A percentile compares a stretch with the other conserved stretches of the same genome.
Conservation (phyloP, 768 basidiomycete species). For the Botryobasidium botryosum region DNA sequence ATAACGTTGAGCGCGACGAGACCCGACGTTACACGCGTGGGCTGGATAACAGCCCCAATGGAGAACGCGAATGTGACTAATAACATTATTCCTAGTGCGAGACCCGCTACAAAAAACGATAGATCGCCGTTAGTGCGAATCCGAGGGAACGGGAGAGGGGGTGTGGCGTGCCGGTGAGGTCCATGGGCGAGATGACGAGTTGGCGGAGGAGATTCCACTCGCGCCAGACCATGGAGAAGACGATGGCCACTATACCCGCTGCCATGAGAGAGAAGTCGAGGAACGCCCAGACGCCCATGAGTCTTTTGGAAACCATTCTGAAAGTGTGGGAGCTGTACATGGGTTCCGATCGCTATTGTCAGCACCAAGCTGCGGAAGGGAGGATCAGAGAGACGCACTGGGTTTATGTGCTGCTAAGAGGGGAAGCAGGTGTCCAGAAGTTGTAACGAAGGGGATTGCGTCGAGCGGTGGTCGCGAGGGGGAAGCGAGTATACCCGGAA, state of each 20-base stretch:
- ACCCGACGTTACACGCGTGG: slow-evolving; percentile 47
- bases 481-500: background rate
- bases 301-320: slow-evolving; percentile 51
- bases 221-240: slow-evolving; percentile 57
- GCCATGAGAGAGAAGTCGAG: slow-evolving; percentile 52
- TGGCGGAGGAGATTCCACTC: slow-evolving; percentile 53
- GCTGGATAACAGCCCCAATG: slow-evolving; percentile 50
- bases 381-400: background rate
- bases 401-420: background rate
- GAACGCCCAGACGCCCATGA: slow-evolving; percentile 56
- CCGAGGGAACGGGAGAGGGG: background rate
- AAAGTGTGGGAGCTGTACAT: background rate
- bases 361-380: background rate
- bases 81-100: slow-evolving; percentile 47
- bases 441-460: background rate
- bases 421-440: background rate
- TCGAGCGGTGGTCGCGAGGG: background rate
- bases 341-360: background rate
- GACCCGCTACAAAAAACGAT: slow-evolving; percentile 35
- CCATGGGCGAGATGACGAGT: slow-evolving; percentile 39
- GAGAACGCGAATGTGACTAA: slow-evolving; percentile 54
- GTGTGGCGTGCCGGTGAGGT: slow-evolving; percentile 39
- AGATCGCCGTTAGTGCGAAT: slow-evolving; percentile 1
- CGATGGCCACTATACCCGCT: slow-evolving; percentile 48
- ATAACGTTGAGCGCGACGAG: slow-evolving; percentile 64